Evolutionary conservation across 2,329 filamentous ascomycete species (phyloP).

Genomic region (Elsinoe australis): DNA sequence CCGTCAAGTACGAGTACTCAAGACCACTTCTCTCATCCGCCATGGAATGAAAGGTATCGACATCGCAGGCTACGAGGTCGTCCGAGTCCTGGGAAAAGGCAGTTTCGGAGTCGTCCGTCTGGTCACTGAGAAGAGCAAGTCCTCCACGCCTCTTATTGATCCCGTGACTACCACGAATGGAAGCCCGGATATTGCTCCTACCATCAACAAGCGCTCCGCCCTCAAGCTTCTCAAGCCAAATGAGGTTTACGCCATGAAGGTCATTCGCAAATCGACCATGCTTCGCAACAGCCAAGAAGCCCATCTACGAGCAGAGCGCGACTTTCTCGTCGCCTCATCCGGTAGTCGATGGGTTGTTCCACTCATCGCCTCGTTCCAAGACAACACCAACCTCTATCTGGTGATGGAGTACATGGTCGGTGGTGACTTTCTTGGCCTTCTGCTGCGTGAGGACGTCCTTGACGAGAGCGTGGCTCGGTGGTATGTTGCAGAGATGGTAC

Average conservation of each 20-base stretch:
- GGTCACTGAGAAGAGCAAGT: constrained; percentile 53
- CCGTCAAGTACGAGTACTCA: constrained; percentile 63
- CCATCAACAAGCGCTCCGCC: too few relatives aligned
- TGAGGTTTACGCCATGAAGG: constrained; percentile 89
- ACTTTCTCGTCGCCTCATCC: constrained; percentile 86
- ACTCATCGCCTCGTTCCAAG: constrained; percentile 81
- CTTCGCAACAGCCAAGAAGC: constrained; percentile 84
- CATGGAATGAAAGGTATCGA: constrained; percentile 45
- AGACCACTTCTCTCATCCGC: constrained; percentile 49
- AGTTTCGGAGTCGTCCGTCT: constrained; percentile 90
- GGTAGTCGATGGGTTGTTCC: constrained; percentile 72
- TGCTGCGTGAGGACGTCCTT: constrained; percentile 78
- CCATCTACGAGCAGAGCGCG: constrained; percentile 81
- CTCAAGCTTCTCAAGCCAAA: constrained; percentile 27
- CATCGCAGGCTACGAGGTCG: constrained; percentile 63
- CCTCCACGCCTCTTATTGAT: too few relatives aligned
- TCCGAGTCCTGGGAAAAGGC: constrained; percentile 81
- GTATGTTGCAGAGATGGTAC: constrained; percentile 92
- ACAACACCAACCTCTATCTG: constrained; percentile 73
- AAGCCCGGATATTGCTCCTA: too few relatives aligned
- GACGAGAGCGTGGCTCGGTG: constrained; percentile 71
- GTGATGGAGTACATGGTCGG: constrained; percentile 99
- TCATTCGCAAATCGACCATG: constrained; percentile 92
- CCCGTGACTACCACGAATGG: too few relatives aligned
- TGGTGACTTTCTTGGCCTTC: constrained; percentile 80